Evolutionary conservation across 345 rosid genomes (phyloP).

Genomic region (Turnera subulata): DNA sequence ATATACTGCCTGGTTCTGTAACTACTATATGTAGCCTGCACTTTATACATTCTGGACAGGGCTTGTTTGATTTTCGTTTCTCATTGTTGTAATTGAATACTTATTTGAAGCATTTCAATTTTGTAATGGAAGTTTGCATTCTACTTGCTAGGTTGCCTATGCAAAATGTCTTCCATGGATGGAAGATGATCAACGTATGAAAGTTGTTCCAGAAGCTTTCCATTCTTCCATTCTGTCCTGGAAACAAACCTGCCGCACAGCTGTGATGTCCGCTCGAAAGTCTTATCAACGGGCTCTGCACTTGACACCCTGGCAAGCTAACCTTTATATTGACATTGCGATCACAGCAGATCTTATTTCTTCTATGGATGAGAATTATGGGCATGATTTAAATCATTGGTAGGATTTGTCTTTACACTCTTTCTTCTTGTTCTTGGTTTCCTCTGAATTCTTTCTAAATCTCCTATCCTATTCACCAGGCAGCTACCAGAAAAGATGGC

Average conservation of each 20-base stretch:
- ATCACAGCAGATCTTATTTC: slow-evolving; percentile 61
- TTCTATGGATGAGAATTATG: slow-evolving; percentile 34
- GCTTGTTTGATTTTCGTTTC: neutral
- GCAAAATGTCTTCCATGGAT: slow-evolving; percentile 84
- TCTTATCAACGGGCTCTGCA: slow-evolving; percentile 77
- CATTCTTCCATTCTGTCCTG: slow-evolving; percentile 55
- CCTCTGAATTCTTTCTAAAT: slow-evolving; percentile 15
- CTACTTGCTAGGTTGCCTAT: slow-evolving; percentile 53
- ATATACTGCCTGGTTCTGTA: too few species aligned
- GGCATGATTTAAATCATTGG: slow-evolving; percentile 45
- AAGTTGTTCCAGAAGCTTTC: slow-evolving; percentile 38
- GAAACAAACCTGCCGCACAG: slow-evolving; percentile 55
- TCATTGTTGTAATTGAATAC: neutral
- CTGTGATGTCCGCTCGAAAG: slow-evolving; percentile 60
- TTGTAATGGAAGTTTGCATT: slow-evolving; percentile 9
- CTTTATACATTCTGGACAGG: too few species aligned
- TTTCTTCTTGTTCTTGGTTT: slow-evolving; percentile 17
- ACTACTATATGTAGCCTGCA: too few species aligned
- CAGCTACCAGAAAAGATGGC: slow-evolving; percentile 85
- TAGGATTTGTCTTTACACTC: slow-evolving; percentile 28
- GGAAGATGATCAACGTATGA: slow-evolving; percentile 30
- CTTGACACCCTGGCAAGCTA: slow-evolving; percentile 92
- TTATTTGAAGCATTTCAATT: neutral
- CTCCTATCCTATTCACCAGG: slow-evolving; percentile 55
- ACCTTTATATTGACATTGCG: slow-evolving; percentile 71